phyloP scores from a whole-genome alignment of 208 protist species.

The Tritrichomonas foetus region DNA sequence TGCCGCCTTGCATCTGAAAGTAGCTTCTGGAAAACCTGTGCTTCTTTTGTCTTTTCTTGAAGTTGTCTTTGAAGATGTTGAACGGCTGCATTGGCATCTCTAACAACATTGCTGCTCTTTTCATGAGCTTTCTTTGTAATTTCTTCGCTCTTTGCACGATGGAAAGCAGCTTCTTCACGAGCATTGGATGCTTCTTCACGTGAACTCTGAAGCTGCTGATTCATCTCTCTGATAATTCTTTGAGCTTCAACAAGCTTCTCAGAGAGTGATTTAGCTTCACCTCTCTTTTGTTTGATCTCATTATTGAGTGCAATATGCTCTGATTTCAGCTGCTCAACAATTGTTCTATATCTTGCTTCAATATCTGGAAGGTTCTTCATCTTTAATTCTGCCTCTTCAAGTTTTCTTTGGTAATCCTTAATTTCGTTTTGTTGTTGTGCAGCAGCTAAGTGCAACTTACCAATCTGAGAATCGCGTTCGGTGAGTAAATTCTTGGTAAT shows the following conservation, averaged over 20 bases:
- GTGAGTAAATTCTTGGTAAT: neutral
- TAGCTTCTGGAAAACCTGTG: neutral
- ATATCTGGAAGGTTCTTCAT: neutral
- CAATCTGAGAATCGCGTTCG: neutral
- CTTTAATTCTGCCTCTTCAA: neutral
- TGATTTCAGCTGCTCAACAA: neutral
- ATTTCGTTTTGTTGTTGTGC: neutral
- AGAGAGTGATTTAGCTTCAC: neutral
- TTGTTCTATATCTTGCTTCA: neutral
- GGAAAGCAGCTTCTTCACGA: neutral
- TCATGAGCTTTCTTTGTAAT: neutral
- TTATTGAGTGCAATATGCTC: neutral
- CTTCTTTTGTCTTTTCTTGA: neutral
- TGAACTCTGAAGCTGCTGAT: neutral
- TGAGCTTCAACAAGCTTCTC: neutral
- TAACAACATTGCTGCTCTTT: neutral
- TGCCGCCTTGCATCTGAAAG: constrained; percentile 23
- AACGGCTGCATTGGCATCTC: neutral
- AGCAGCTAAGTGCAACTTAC: neutral
- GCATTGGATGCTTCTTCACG: neutral
- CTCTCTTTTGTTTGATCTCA: neutral
- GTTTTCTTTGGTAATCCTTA: neutral
- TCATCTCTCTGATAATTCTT: neutral
- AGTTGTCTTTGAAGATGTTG: neutral
- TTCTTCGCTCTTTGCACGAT: constrained; percentile 26